These are phyloP conservation scores for Auricularia sp. DNA, from an alignment of 768 basidiomycete genomes.

Conservation along the genomic window DNA sequence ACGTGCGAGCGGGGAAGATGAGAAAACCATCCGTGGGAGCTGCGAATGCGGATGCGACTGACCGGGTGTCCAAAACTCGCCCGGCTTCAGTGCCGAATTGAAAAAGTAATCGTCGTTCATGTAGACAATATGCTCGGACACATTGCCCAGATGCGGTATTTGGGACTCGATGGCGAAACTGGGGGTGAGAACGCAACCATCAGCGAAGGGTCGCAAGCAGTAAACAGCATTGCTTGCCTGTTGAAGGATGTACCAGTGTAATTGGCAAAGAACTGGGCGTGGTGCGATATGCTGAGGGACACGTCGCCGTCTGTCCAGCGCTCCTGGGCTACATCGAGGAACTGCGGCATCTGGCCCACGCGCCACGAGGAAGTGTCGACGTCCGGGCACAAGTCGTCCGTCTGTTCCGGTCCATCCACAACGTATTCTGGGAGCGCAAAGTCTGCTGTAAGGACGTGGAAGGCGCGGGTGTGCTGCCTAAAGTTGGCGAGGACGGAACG, in stretches of 20 bases:
- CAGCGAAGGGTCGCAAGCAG: background rate
- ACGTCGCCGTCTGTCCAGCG: conserved; percentile 19
- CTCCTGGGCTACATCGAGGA: conserved; percentile 21
- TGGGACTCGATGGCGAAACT: conserved; percentile 29
- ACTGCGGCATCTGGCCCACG: conserved; percentile 31
- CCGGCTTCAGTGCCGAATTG: conserved; percentile 17
- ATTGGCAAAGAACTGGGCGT: conserved; percentile 18
- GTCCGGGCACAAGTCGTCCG: background rate
- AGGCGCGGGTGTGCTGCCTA: conserved; percentile 16
- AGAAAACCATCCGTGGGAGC: background rate
- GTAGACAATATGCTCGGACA: conserved; percentile 21
- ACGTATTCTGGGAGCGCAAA: conserved; percentile 15
- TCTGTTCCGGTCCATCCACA: conserved; percentile 2
- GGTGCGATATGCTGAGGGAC: conserved; percentile 22
- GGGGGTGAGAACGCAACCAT: background rate
- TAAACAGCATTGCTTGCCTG: conserved; percentile 15
- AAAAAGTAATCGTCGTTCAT: conserved; percentile 35
- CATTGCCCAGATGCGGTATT: conserved; percentile 19
- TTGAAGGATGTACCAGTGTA: conserved; percentile 21
- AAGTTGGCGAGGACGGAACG: conserved; percentile 25
- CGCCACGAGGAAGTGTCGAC: conserved; percentile 10
- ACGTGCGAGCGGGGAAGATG: background rate
- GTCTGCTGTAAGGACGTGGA: conserved; percentile 27
- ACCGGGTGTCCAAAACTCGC: conserved; percentile 22
- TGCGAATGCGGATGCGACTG: background rate